These are phyloP conservation scores for Ascodesmis nigricans DNA, from an alignment of 495 filamentous ascomycete species.

Conservation along the genomic window DNA sequence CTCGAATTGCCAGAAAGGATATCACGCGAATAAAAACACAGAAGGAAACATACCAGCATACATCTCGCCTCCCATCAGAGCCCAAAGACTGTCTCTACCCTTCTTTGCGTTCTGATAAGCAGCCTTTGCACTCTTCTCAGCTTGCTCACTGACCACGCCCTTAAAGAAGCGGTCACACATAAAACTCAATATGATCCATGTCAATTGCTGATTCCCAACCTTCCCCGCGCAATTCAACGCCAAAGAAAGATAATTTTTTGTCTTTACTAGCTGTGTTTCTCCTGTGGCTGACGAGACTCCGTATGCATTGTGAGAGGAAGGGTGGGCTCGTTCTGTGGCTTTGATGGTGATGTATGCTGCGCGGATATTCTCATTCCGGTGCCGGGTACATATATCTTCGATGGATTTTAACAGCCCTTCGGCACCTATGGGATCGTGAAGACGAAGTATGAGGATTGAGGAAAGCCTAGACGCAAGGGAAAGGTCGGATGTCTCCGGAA, in stretches of 20 bases:
- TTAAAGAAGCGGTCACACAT: conserved; percentile 74
- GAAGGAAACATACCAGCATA: conserved; percentile 11
- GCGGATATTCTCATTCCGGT: conserved; percentile 49
- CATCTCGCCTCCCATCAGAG: conserved; percentile 20
- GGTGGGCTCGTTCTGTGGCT: conserved; percentile 32
- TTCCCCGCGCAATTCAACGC: conserved; percentile 29
- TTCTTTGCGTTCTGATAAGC: conserved; percentile 51
- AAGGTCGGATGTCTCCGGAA: conserved; percentile 38
- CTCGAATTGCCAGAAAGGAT: neutral
- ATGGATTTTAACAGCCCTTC: conserved; percentile 38
- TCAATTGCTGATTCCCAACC: conserved; percentile 41
- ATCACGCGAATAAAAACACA: neutral
- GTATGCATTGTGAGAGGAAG: conserved; percentile 34
- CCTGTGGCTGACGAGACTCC: conserved; percentile 34
- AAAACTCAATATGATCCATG: conserved; percentile 59
- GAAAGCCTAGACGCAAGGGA: conserved; percentile 63
- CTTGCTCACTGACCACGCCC: conserved; percentile 69
- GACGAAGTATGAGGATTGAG: conserved; percentile 57
- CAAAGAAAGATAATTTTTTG: conserved; percentile 53
- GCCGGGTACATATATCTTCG: conserved; percentile 41
- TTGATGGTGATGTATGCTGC: conserved; percentile 60
- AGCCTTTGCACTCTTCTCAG: conserved; percentile 65
- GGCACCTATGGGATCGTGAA: conserved; percentile 31
- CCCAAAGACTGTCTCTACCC: conserved; percentile 61
- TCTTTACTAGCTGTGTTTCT: conserved; percentile 34